Evolutionary conservation across 345 rosid genomes (phyloP), one percentile per base, ranked within the genome.

Genomic region (Combretum micranthum): DNA sequence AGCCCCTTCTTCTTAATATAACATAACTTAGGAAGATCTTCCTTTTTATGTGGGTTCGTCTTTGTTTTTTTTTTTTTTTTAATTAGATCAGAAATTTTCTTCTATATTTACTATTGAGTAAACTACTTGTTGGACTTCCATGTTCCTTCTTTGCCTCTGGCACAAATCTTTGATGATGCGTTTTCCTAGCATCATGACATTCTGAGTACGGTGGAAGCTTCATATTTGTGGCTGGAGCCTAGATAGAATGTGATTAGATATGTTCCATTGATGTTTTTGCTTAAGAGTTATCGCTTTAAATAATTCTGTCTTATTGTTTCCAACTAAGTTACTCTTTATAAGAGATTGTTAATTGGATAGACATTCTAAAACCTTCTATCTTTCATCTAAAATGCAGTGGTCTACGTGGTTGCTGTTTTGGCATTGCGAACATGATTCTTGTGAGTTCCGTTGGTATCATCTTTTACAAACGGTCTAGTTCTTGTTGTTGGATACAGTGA

Each of bases 361-460:
- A 26, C 32, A 26, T n/a, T 63, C 78, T 78, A 66, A 80, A 50
- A 20, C 26, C 50, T 13, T 54, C 12, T 52, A 65, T 23, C 79
- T 47, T 78, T 61, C 46, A 60, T 78, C 52, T 66, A 65, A 59
- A 65, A 60, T 75, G 59, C 91, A 88, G 99, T 61, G 99, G 97
- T 61, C 63, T 88, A 64, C 72, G 99, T 47, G 99, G 99, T 69
- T 84, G 85, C 91, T 93, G 73, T 70, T 88, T 88, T 72, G 86
- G 97, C 75, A 79, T 93, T 64, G 96, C 97, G 17, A 93, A 93
- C 72, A 88, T 88, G 99, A 85, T 93, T 67, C 96, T 93, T 68
- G 99, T 93, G 79, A 84, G 97, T 86, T 72, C 20, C 47, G 55
- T 10, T 61, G 48, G 45, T 43, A 60, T 32, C 39, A 17, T 43